Conservation (phyloP, 75 land plant species). For the Larix kaempferi region DNA sequence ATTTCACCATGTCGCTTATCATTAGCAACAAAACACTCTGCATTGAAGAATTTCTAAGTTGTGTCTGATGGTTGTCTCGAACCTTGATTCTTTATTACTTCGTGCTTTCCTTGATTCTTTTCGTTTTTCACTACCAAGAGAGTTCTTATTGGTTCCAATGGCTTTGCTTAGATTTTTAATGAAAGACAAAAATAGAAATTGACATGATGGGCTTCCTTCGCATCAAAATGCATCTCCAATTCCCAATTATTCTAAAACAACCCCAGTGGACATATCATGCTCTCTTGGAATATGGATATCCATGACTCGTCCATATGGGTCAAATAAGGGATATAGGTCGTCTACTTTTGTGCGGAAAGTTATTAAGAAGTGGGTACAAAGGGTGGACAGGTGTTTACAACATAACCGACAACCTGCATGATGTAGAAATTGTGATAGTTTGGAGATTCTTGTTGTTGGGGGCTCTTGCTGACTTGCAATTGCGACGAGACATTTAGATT, state of each 20-base stretch:
- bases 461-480: too few relatives aligned
- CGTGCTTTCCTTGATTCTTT: conserved; percentile 12
- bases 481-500: too few relatives aligned
- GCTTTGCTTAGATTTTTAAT: conserved; percentile 24
- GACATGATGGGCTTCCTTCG: conserved; percentile 23
- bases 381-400: too few relatives aligned
- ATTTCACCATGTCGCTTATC: conserved; percentile 21
- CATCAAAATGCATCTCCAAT: conserved; percentile 68
- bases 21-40: conserved; percentile 15
- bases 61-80: conserved; percentile 14
- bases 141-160: neutral
- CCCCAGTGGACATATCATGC: conserved; percentile 80
- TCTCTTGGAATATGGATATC: conserved; percentile 3
- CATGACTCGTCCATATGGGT: too few relatives aligned
- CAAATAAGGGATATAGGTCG: too few relatives aligned
- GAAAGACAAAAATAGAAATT: conserved; percentile 80
- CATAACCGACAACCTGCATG: too few relatives aligned
- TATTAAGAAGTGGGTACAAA: too few relatives aligned
- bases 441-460: too few relatives aligned
- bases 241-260: conserved; percentile 73
- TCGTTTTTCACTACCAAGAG: conserved; percentile 6
- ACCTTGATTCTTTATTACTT: conserved; percentile 13
- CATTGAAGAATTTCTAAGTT: conserved; percentile 27
- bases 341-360: too few relatives aligned
- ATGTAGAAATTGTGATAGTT: too few relatives aligned